Percentiles rank a stretch among this genome's conserved stretches.
These are phyloP conservation scores for Pterocarpus macrocarpus DNA, from an alignment of 306 rosid genomes.

Conservation along the genomic window DNA sequence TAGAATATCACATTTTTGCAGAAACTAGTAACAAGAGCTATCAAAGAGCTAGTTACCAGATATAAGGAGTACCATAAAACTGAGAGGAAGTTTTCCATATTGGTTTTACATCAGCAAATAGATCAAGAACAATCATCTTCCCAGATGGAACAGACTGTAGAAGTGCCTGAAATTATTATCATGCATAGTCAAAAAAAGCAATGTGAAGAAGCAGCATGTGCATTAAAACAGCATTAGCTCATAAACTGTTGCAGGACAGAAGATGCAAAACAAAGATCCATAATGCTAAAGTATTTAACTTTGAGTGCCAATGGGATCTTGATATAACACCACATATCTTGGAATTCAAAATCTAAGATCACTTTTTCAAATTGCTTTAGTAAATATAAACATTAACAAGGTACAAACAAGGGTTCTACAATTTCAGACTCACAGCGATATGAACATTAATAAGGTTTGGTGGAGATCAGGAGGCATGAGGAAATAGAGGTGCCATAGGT, in stretches of 20 bases:
- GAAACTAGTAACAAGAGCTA: slow-evolving; percentile 31
- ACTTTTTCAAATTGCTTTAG: neutral
- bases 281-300: neutral
- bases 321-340: no score
- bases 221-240: slow-evolving; percentile 14
- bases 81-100: slow-evolving; percentile 88
- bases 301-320: neutral
- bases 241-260: neutral
- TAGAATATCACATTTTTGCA: slow-evolving; percentile 9
- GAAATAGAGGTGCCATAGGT: neutral
- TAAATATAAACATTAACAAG: neutral
- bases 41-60: slow-evolving; percentile 70
- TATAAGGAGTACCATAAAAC: slow-evolving; percentile 92
- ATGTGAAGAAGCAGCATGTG: slow-evolving; percentile 6
- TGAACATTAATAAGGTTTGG: neutral
- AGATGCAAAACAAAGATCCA: neutral
- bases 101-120: slow-evolving; percentile 96
- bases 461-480: neutral
- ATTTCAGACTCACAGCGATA: neutral
- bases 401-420: neutral
- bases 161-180: slow-evolving; percentile 77
- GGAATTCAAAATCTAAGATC: neutral
- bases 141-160: slow-evolving; percentile 90
- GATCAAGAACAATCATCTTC: slow-evolving; percentile 96
- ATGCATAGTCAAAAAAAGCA: slow-evolving; percentile 10